Conservation (phyloP, 768 basidiomycete genomes). For the Holtermannia corniformis region DNA sequence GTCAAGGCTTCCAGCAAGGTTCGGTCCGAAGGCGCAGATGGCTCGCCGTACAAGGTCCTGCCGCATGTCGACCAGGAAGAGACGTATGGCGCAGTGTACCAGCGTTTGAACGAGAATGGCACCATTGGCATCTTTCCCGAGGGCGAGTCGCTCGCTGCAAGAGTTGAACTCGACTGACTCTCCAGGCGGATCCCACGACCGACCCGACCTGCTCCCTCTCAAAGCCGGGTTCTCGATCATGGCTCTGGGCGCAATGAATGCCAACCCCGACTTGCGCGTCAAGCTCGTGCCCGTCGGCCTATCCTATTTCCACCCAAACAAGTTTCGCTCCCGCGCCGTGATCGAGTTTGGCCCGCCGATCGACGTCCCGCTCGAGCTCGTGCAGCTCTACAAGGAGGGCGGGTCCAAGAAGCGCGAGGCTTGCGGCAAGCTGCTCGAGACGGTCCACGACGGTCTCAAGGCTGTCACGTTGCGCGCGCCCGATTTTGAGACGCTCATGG, state of each 20-base stretch:
- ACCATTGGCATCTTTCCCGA: conserved; percentile 97
- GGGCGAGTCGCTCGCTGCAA: conserved; percentile 50
- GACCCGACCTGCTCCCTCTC: conserved; percentile 86
- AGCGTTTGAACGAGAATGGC: conserved; percentile 71
- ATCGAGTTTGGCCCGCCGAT: conserved; percentile 90
- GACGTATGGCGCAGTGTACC: conserved; percentile 90
- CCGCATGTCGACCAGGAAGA: conserved; percentile 87
- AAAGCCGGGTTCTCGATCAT: conserved; percentile 97
- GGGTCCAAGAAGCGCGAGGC: conserved; percentile 82
- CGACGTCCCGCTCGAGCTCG: conserved; percentile 78
- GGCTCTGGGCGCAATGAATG: conserved; percentile 96
- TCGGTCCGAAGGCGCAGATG: conserved; percentile 42
- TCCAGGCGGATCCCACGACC: conserved; percentile 92
- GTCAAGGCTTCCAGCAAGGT: conserved; percentile 34
- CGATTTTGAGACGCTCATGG: conserved; percentile 97
- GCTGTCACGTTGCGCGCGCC: conserved; percentile 92
- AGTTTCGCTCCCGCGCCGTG: conserved; percentile 91
- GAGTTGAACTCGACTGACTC: conserved; percentile 4
- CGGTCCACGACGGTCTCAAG: conserved; percentile 86
- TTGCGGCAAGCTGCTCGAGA: conserved; percentile 73
- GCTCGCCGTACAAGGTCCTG: conserved; percentile 69
- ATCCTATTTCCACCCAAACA: conserved; percentile 63
- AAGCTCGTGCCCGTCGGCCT: conserved; percentile 69
- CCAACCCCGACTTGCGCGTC: conserved; percentile 72
- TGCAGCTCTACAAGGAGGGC: conserved; percentile 84